Percentiles rank a stretch among this genome's conserved stretches.
Conservation (phyloP, 2,329 filamentous ascomycete species). For the Paraphoma chrysanthemicola region DNA sequence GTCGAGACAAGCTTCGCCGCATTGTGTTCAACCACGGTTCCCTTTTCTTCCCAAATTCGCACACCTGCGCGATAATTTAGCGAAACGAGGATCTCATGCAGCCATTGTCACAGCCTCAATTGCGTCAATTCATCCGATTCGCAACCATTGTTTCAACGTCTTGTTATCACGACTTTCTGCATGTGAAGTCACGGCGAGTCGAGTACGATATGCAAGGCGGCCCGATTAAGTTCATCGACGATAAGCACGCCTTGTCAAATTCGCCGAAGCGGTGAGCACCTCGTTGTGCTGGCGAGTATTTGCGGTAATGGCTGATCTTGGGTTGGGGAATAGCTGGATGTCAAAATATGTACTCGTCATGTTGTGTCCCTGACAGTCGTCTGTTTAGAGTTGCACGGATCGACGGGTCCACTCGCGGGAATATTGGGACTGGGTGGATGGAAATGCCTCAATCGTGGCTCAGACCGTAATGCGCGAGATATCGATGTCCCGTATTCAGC, state of each 20-base stretch:
- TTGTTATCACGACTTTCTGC: slow-evolving; percentile 4
- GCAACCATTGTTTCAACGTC: background rate
- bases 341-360: background rate
- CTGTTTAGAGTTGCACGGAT: slow-evolving; percentile 27
- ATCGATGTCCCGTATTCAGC: background rate
- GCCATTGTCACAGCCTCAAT: background rate
- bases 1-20: background rate
- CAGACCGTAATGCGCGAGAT: background rate
- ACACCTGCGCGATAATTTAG: background rate
- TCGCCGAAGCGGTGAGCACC: slow-evolving; percentile 6
- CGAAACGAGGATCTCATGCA: too few species aligned
- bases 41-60: background rate
- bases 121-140: background rate
- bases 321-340: background rate
- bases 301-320: slow-evolving; percentile 1
- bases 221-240: slow-evolving; percentile 1
- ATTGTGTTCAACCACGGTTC: background rate
- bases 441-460: slow-evolving; percentile 14
- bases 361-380: slow-evolving; percentile 14
- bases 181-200: background rate
- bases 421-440: slow-evolving; percentile 8
- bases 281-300: background rate
- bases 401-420: slow-evolving; percentile 18
- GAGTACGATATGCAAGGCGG: slow-evolving; percentile 12
- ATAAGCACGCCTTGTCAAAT: background rate